Evolutionary conservation across 108 stramenopile genomes (phyloP), one percentile per base, ranked within the genome.

Genomic region (Craspedostauros australis): DNA sequence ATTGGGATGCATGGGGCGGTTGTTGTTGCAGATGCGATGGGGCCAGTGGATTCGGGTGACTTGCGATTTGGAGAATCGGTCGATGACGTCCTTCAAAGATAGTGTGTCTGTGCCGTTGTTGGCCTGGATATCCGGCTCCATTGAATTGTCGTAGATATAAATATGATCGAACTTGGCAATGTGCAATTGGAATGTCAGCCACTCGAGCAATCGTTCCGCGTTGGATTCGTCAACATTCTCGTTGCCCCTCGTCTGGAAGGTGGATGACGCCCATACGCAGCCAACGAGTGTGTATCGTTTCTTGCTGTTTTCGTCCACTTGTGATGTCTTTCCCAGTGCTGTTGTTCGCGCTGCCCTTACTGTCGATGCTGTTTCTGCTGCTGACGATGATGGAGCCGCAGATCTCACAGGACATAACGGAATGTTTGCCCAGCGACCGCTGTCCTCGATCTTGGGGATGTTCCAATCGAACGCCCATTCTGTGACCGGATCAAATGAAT

Each of bases 71-170:
- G 61, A 31, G 46, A 82, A 70, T 14, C 46, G 27, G 29, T 50
- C 44, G 4, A 62, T 50, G 23, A 57, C 44, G 12, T 51, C 18
- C 50, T 62, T 48, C 26, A 60, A 24, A 6, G 26, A 29, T 11
- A 31, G 9, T 19, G 28, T 8, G 30, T 54, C 34, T 31, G 56
- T 64, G 21, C 57, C 40, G 8, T 22, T 39, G 8, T 46, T 54
- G 3, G 57, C 49, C 11, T 60, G 53, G 9, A 41, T 57, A n/a
- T 41, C 59, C 41, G 60, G 33, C 15, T 64, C 50, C 27, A 65
- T 62, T 7, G 84, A 68, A 43, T 91, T 91, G 61, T 91, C 90
- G 52, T 84, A 91, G 7, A 91, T 63, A 55, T 73, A 71, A n/a
- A 91, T 66, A 46, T 87, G 90, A 74, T 91, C 90, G 40, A 84